Conservation (phyloP, 2,329 filamentous ascomycete genomes). For the Fusarium sp. region DNA sequence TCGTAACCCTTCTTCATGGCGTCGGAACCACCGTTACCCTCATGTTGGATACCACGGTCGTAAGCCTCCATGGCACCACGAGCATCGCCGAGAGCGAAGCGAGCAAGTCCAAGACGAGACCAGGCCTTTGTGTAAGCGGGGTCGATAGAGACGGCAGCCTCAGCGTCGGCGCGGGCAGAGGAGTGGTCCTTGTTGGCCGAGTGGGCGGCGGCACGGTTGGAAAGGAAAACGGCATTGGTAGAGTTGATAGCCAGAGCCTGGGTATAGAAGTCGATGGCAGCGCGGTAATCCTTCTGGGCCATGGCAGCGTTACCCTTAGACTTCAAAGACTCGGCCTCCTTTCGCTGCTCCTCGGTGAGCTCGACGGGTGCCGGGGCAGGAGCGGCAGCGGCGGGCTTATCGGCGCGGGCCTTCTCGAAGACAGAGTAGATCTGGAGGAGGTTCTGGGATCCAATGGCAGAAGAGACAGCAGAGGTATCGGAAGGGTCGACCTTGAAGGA, state of each 20-base stretch:
- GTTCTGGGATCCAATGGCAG: slow-evolving; percentile 87
- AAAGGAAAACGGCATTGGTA: slow-evolving; percentile 94
- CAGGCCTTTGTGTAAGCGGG: slow-evolving; percentile 97
- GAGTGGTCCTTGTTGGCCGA: slow-evolving; percentile 87
- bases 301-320: slow-evolving; percentile 93
- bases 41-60: slow-evolving; percentile 89
- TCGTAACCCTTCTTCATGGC: slow-evolving; percentile 98
- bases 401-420: slow-evolving; percentile 84
- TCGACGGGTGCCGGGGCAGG: slow-evolving; percentile 50
- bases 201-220: slow-evolving; percentile 95
- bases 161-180: slow-evolving; percentile 86
- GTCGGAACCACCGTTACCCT: slow-evolving; percentile 93
- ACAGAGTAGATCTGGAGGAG: slow-evolving; percentile 93
- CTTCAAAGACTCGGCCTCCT: slow-evolving; percentile 90
- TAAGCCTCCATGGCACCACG: slow-evolving; percentile 96
- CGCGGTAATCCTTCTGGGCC: slow-evolving; percentile 89
- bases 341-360: slow-evolving; percentile 71
- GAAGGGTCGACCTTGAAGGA: slow-evolving; percentile 94
- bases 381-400: slow-evolving; percentile 58
- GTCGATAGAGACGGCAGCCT: slow-evolving; percentile 88
- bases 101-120: slow-evolving; percentile 91
- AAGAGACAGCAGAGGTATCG: slow-evolving; percentile 77
- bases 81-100: slow-evolving; percentile 91
- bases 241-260: slow-evolving; percentile 86
- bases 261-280: slow-evolving; percentile 88